Conservation (phyloP, 2,329 filamentous ascomycete genomes). For the Alternaria brassicae region DNA sequence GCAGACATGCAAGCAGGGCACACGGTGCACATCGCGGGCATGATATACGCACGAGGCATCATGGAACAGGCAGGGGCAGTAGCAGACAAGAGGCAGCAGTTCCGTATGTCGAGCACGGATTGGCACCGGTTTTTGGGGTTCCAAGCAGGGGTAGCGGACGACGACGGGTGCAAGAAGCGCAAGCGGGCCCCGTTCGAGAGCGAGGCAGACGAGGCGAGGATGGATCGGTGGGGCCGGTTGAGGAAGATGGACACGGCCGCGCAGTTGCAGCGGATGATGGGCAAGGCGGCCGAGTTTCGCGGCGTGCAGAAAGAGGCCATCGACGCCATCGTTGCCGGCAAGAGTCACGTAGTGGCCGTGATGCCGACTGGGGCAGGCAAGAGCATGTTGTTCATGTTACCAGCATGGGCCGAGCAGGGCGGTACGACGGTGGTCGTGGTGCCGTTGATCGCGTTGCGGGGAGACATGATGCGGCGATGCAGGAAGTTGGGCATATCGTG, state of each 20-base stretch:
- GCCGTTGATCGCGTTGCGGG: slow-evolving; percentile 28
- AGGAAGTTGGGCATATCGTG: slow-evolving; percentile 19
- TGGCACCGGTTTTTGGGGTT: slow-evolving; percentile 29
- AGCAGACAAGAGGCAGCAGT: slow-evolving; percentile 11
- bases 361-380: slow-evolving; percentile 36
- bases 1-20: slow-evolving; percentile 20
- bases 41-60: not conserved
- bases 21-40: not conserved
- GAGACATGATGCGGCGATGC: slow-evolving; percentile 27
- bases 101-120: slow-evolving; percentile 20
- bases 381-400: slow-evolving; percentile 40
- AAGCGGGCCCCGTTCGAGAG: slow-evolving; percentile 13
- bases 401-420: slow-evolving; percentile 19
- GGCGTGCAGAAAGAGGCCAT: slow-evolving; percentile 12
- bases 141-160: not conserved
- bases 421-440: slow-evolving; percentile 31
- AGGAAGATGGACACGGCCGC: slow-evolving; percentile 13
- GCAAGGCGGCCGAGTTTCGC: no score
- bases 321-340: slow-evolving; percentile 23
- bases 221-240: slow-evolving; percentile 4
- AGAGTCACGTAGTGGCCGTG: slow-evolving; percentile 27
- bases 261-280: slow-evolving; percentile 16
- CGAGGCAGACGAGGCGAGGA: slow-evolving; percentile 13
- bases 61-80: not conserved
- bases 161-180: slow-evolving; percentile 9